Percentiles rank a stretch among this genome's conserved stretches.
Evolutionary conservation across 78 protist genomes (phyloP).

Genomic region (Speleostelium caveatum): DNA sequence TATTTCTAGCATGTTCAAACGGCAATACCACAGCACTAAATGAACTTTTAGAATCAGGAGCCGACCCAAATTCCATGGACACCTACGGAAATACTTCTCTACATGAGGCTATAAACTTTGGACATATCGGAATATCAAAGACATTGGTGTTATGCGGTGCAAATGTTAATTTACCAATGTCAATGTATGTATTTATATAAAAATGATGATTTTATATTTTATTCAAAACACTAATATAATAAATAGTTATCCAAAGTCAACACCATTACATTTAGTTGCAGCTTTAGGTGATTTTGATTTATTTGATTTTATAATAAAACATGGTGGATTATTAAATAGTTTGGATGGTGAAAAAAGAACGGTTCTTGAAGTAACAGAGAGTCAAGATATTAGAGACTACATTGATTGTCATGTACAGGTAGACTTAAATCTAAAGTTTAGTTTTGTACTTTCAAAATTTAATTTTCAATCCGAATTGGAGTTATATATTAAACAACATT

Average conservation of each 20-base stretch:
- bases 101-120: conserved; percentile 43
- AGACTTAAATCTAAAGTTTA: background rate
- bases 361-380: background rate
- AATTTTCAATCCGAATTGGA: background rate
- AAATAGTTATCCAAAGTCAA: conserved; percentile 61
- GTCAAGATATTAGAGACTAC: background rate
- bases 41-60: conserved; percentile 21
- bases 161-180: conserved; percentile 39
- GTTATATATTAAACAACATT: background rate
- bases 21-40: conserved; percentile 27
- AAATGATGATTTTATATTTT: no score
- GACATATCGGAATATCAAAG: conserved; percentile 27
- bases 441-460: conserved; percentile 7
- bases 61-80: conserved; percentile 21
- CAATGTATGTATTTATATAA: no score
- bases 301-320: conserved; percentile 38
- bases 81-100: conserved; percentile 25
- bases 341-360: conserved; percentile 41
- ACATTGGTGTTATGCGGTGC: conserved; percentile 43
- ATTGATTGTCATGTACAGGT: background rate
- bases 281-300: conserved; percentile 23
- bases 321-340: conserved; percentile 33
- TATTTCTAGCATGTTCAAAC: conserved; percentile 36
- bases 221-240: no score
- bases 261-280: conserved; percentile 39